Evolutionary conservation across 2,329 filamentous ascomycete genomes (phyloP).

Genomic region (Phialophora verrucosa): DNA sequence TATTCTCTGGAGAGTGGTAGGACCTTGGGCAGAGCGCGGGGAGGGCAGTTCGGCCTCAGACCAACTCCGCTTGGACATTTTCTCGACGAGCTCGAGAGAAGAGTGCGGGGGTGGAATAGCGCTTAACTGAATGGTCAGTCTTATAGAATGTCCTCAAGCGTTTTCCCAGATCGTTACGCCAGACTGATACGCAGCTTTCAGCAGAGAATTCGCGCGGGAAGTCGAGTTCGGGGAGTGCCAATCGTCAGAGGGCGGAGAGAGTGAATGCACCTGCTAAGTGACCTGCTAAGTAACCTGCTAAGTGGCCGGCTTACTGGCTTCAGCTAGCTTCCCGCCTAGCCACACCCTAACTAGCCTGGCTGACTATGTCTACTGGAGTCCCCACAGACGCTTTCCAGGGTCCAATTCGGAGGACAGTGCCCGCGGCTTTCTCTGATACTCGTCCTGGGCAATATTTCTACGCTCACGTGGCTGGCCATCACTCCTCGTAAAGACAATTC

Average conservation of each 20-base stretch:
- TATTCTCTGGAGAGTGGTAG: slow-evolving; percentile 22
- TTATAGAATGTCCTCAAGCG: neutral
- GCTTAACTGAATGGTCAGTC: neutral
- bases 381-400: neutral
- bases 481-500: neutral
- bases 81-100: neutral
- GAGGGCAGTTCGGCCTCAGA: slow-evolving; percentile 39
- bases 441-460: neutral
- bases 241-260: slow-evolving; percentile 6
- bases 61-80: slow-evolving; percentile 41
- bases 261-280: neutral
- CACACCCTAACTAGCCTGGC: neutral
- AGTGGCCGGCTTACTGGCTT: neutral
- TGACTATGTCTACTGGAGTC: neutral
- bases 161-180: neutral
- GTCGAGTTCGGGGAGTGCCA: slow-evolving; percentile 4
- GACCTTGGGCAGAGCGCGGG: slow-evolving; percentile 30
- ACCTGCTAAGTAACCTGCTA: neutral
- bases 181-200: neutral
- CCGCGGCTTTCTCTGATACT: neutral
- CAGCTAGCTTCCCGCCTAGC: neutral
- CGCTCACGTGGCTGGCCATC: neutral
- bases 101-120: neutral
- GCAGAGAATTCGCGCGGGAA: slow-evolving; percentile 3
- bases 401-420: neutral